Evolutionary conservation across 2,329 filamentous ascomycete species (phyloP).

Genomic region (Plenodomus biglobosus): DNA sequence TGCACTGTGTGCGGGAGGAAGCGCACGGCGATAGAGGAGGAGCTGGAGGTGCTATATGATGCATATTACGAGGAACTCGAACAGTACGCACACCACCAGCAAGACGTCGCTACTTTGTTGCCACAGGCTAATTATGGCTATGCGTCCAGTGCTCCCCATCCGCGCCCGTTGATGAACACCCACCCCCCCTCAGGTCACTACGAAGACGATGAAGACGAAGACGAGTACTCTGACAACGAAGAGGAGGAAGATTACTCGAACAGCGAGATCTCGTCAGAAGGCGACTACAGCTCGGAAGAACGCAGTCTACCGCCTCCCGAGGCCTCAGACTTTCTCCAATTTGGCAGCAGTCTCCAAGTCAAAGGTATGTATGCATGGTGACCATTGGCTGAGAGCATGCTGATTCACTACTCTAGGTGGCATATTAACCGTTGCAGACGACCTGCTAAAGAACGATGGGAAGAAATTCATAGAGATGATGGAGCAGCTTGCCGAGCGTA

Average conservation of each 20-base stretch:
- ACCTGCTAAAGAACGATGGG: slow-evolving; percentile 96
- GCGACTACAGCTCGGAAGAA: slow-evolving; percentile 67
- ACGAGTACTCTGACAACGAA: slow-evolving; percentile 57
- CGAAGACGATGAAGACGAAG: slow-evolving; percentile 52
- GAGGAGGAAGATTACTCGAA: slow-evolving; percentile 55
- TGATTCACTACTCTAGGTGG: slow-evolving; percentile 64
- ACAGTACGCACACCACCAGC: slow-evolving; percentile 88
- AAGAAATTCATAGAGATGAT: slow-evolving; percentile 99
- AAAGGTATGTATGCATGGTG: slow-evolving; percentile 61
- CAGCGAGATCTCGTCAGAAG: slow-evolving; percentile 66
- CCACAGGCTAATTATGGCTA: slow-evolving; percentile 64
- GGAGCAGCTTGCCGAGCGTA: slow-evolving; percentile 95
- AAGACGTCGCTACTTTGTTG: slow-evolving; percentile 70
- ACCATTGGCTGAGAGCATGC: slow-evolving; percentile 17
- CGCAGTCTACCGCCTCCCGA: slow-evolving; percentile 66
- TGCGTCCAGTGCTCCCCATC: slow-evolving; percentile 57
- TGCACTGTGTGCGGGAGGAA: slow-evolving; percentile 97
- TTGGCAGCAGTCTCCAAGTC: slow-evolving; percentile 95
- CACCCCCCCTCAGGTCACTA: slow-evolving; percentile 69
- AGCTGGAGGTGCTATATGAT: slow-evolving; percentile 95
- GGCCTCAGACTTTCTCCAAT: slow-evolving; percentile 89
- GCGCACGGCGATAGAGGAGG: slow-evolving; percentile 94
- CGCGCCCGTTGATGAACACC: slow-evolving; percentile 59
- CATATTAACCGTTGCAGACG: slow-evolving; percentile 97
- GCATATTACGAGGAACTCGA: slow-evolving; percentile 98